Conservation (phyloP, 352 stramenopile genomes). For the Peronospora destructor region DNA sequence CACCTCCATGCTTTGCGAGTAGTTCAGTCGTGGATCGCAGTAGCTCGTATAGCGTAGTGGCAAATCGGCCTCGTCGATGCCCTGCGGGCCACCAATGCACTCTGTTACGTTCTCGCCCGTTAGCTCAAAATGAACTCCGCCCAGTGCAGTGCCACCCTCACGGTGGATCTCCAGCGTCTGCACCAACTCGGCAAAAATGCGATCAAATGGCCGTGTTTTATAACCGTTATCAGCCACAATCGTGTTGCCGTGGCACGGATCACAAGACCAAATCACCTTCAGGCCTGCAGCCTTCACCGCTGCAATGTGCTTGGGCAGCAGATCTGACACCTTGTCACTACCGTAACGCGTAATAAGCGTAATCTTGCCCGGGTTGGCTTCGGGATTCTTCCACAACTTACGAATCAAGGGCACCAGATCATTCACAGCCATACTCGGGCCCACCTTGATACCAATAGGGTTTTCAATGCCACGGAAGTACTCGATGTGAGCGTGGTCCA, state of each 20-base stretch:
- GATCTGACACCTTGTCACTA: slow-evolving; percentile 87
- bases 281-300: slow-evolving; percentile 92
- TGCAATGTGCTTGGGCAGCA: slow-evolving; percentile 93
- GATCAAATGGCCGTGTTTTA: slow-evolving; percentile 97
- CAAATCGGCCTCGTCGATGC: slow-evolving; percentile 91
- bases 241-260: slow-evolving; percentile 97
- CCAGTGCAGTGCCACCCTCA: slow-evolving; percentile 89
- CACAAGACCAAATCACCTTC: slow-evolving; percentile 95
- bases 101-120: slow-evolving; percentile 99
- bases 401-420: slow-evolving; percentile 94
- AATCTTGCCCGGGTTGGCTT: slow-evolving; percentile 91
- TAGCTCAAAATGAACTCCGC: slow-evolving; percentile 95
- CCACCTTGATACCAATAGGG: slow-evolving; percentile 97
- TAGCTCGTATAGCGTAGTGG: slow-evolving; percentile 92
- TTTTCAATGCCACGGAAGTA: slow-evolving; percentile 98
- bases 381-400: slow-evolving; percentile 91
- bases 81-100: slow-evolving; percentile 94
- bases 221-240: slow-evolving; percentile 92
- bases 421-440: slow-evolving; percentile 91
- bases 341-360: slow-evolving; percentile 98
- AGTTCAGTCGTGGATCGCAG: slow-evolving; percentile 98
- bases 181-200: slow-evolving; percentile 93
- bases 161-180: slow-evolving; percentile 98
- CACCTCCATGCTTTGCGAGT: slow-evolving; percentile 96
- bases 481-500: slow-evolving; percentile 97